A percentile compares a stretch with the other conserved stretches of the same genome.
phyloP scores from a whole-genome alignment of 2,329 filamentous ascomycete species.

The Hypoxylon sp. region DNA sequence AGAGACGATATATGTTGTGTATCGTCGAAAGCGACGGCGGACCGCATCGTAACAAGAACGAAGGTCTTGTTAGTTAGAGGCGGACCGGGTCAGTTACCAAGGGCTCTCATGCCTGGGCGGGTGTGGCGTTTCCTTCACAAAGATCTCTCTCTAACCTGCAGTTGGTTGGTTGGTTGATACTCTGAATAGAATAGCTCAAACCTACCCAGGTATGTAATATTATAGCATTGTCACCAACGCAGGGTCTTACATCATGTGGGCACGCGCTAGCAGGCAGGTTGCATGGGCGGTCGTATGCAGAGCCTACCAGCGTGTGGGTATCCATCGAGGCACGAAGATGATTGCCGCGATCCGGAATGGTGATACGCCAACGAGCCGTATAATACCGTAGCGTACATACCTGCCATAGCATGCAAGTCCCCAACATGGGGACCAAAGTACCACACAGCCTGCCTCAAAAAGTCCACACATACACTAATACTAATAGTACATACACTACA shows the following conservation, averaged over 20 bases:
- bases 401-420: neutral
- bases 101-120: slow-evolving; percentile 7
- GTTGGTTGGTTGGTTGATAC: slow-evolving; percentile 27
- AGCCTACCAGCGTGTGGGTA: slow-evolving; percentile 32
- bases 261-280: slow-evolving; percentile 14
- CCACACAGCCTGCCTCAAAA: slow-evolving; percentile 22
- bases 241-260: slow-evolving; percentile 41
- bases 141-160: slow-evolving; percentile 10
- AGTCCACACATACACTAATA: no score
- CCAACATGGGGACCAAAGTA: slow-evolving; percentile 11
- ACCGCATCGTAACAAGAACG: neutral
- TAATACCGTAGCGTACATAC: no score
- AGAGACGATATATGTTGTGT: slow-evolving; percentile 15
- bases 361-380: slow-evolving; percentile 19
- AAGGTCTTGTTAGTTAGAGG: slow-evolving; percentile 10
- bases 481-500: no score
- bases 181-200: slow-evolving; percentile 4
- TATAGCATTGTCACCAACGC: slow-evolving; percentile 35
- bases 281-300: slow-evolving; percentile 26
- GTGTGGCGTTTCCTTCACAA: slow-evolving; percentile 21
- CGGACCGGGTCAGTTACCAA: slow-evolving; percentile 9
- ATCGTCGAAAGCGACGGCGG: slow-evolving; percentile 23
- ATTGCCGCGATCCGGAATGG: slow-evolving; percentile 31
- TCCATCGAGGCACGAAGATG: slow-evolving; percentile 27
- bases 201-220: slow-evolving; percentile 13